Conservation (phyloP, 306 rosid genomes). For the Cucumis sativus region DNA sequence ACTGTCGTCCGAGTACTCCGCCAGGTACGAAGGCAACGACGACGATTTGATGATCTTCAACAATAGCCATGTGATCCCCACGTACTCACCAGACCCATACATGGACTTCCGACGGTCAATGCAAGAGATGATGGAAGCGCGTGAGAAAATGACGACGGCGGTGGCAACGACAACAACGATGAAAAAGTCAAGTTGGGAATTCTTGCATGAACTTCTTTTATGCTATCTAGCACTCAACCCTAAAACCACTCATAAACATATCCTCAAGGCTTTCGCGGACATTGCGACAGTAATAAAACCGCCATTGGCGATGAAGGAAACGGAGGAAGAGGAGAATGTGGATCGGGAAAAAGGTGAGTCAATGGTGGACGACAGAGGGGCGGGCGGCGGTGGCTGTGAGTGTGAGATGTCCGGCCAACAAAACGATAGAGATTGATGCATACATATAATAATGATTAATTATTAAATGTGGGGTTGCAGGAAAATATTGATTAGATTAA, state of each 20-base stretch:
- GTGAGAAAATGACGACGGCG: constrained; percentile 27
- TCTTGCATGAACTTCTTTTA: constrained; percentile 64
- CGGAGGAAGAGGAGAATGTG: neutral
- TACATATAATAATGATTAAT: neutral
- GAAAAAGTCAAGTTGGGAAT: constrained; percentile 51
- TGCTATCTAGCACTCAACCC: constrained; percentile 82
- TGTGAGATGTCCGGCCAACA: constrained; percentile 14
- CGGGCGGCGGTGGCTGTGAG: neutral
- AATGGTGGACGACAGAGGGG: neutral
- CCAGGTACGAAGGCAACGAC: neutral
- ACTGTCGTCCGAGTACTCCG: neutral
- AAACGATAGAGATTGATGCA: neutral
- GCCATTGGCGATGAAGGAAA: constrained; percentile 4
- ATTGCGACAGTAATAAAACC: constrained; percentile 38
- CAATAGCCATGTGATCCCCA: constrained; percentile 59
- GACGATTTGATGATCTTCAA: constrained; percentile 19
- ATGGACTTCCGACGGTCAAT: constrained; percentile 72
- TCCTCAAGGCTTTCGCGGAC: constrained; percentile 69
- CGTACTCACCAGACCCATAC: constrained; percentile 76
- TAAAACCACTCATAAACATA: constrained; percentile 63
- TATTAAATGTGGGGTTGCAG: neutral
- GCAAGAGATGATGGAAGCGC: constrained; percentile 97
- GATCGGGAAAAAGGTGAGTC: constrained; percentile 3
- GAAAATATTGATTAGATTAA: neutral
- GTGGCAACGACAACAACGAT: neutral